A percentile compares a stretch with the other conserved stretches of the same genome.
Evolutionary conservation across 192 early-diverging fungal genomes (phyloP).

Genomic region (Lobosporangium transversale): DNA sequence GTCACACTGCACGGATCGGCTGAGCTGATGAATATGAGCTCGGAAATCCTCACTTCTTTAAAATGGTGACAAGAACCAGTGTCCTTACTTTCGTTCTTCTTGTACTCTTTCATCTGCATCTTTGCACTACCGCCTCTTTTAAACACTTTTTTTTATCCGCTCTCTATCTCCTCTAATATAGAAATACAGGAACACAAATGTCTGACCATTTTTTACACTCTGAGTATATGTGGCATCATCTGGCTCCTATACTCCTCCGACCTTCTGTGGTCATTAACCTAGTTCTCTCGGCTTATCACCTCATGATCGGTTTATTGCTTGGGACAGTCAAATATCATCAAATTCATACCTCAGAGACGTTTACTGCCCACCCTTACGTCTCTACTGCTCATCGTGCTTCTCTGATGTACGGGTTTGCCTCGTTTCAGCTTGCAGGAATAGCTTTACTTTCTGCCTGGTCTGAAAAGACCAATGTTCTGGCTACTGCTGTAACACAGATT

Average conservation of each 20-base stretch:
- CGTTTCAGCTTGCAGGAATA: constrained; percentile 21
- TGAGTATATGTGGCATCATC: no score
- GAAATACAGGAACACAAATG: no score
- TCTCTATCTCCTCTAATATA: no score
- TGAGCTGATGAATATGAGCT: no score
- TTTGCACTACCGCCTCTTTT: neutral
- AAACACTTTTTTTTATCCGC: neutral
- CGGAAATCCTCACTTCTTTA: no score
- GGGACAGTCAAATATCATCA: constrained; percentile 40
- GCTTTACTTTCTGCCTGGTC: constrained; percentile 23
- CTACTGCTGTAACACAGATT: constrained; percentile 16
- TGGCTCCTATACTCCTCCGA: constrained; percentile 26
- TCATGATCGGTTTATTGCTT: constrained; percentile 38
- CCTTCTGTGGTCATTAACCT: constrained; percentile 40
- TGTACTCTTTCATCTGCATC: constrained; percentile 6
- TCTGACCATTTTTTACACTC: no score
- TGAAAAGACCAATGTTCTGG: constrained; percentile 8
- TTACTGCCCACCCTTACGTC: constrained; percentile 44
- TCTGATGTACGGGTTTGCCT: constrained; percentile 50
- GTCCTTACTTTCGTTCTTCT: no score
- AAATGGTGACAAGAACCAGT: no score
- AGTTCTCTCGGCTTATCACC: constrained; percentile 23
- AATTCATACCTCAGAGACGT: constrained; percentile 31
- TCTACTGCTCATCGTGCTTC: constrained; percentile 42
- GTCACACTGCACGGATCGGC: no score